Percentiles rank a stretch among this genome's conserved stretches.
Conservation (phyloP, 164 flowering plant species). For the Kingdonia uniflora region DNA sequence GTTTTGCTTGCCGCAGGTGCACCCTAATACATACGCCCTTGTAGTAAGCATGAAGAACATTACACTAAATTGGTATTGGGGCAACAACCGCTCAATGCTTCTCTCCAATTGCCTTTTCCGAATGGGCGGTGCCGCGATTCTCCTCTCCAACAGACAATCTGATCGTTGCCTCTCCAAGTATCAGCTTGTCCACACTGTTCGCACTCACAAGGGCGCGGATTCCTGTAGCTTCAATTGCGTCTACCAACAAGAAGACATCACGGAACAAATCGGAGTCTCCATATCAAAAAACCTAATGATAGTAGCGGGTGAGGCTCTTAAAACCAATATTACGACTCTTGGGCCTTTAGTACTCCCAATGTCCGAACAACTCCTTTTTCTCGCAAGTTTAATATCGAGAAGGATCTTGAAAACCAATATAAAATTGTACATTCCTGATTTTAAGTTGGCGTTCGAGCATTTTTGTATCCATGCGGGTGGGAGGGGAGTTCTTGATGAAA, state of each 20-base stretch:
- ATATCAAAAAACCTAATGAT: constrained; percentile 75
- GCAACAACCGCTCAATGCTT: constrained; percentile 80
- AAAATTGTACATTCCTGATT: constrained; percentile 9
- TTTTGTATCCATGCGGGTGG: constrained; percentile 15
- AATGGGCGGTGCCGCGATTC: constrained; percentile 83
- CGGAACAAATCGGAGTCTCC: constrained; percentile 39
- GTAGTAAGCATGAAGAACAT: constrained; percentile 91
- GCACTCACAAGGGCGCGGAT: constrained; percentile 74
- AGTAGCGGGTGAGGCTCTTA: constrained; percentile 56
- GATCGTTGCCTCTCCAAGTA: constrained; percentile 70
- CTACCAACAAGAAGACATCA: constrained; percentile 55
- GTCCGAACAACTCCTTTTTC: constrained; percentile 1
- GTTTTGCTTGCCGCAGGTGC: constrained; percentile 31
- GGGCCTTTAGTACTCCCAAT: constrained; percentile 11
- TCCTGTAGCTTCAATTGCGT: constrained; percentile 52
- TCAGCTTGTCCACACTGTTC: constrained; percentile 69
- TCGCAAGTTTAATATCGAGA: neutral
- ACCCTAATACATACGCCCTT: constrained; percentile 64
- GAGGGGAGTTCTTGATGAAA: constrained; percentile 9
- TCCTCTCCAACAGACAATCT: constrained; percentile 54
- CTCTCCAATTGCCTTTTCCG: constrained; percentile 82
- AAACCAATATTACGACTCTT: constrained; percentile 6
- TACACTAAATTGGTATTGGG: constrained; percentile 76
- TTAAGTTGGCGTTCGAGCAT: constrained; percentile 11
- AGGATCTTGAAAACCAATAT: constrained; percentile 5